Evolutionary conservation across 495 filamentous ascomycete species (phyloP), one percentile per base, ranked within the genome.

Genomic region (Neurospora africana): DNA sequence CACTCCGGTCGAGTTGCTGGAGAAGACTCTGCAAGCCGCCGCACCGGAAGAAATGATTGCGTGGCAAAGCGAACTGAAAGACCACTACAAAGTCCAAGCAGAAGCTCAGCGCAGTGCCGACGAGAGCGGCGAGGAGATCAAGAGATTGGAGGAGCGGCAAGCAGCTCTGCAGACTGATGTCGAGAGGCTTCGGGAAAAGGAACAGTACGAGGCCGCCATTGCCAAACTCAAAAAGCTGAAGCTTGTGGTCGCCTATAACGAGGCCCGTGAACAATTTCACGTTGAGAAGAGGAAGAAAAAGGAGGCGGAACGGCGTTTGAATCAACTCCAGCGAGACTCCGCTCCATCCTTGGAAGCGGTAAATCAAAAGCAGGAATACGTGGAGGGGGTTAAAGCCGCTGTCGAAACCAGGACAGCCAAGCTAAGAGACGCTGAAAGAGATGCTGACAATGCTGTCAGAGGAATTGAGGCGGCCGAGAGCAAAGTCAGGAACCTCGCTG

Each of bases 11-110:
- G 91, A 96, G n/a, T 85, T 97, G 21, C 86, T 99, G 3, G 83
- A 87, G 44, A 91, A 94, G 68, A 99, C 95, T 0, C 90, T 95
- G 72, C 87, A 92, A 76, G 95, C 95, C 4, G 94, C 93, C 23
- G 95, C 93, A 4, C 89, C 92, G 0, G 85, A 89, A 35, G 82
- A 93, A 19, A 94, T 97, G 89, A 81, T 92, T 17, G 81, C 89
- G n/a, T 92, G 88, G 88, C 94, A 98, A 77, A 84, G 89, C 1
- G 77, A 88, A 44, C 82, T 99, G 33, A 95, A 93, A 79, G 84
- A 84, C 2, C 78, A 93, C 17, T 87, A 93, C 47, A 86, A 83
- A 68, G 81, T 89, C 47, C 92, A 96, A 74, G 94, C 91, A 74
- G 83, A 86, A 47, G 72, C 90, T 9, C 87, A 91, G 75, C 74